Base-by-base conservation (phyloP, 257 asterid genomes). In the Gentiana dahurica region DNA sequence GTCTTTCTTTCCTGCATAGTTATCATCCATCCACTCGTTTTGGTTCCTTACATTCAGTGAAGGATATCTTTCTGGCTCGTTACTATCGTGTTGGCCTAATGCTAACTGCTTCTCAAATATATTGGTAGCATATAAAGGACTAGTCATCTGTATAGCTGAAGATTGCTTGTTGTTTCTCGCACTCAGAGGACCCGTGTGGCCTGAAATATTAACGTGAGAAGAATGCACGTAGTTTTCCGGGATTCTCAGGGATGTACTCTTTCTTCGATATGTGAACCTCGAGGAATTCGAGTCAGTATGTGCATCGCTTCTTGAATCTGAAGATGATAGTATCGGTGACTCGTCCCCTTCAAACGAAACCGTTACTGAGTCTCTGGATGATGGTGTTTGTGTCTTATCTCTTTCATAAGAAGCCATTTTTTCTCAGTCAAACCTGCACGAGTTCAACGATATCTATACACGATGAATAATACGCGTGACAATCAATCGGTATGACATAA, bases 171-270 rank as follows among this genome's bases (percentile, higher is more conserved):
- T 75, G 62, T 49, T 79, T 64, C 72, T 78, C 24, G 24, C 24
- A 24, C 24, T 24, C 72, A 90, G 62, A 5, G 98, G 95, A 67
- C 92, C 98, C 8, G 98, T 87, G 72, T 76, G 73, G 3, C 86
- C 83, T 57, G 74, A 76, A 24, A 72, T 72, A 57, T 53, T 70
- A 59, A 60, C 75, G 61, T 64, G 86, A 36, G 71, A 71, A 43
- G 80, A 69, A 46, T 78, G 81, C 68, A 55, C 4, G 43, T 77
- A 70, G 79, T 71, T 74, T 59, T 54, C 58, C 8, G 90, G 93
- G 60, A 60, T 68, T 45, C 94, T 73, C 71, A 85, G 69, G 34
- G 98, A 87, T 59, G 88, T 85, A 74, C 98, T 85, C 69, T 94
- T 76, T 3, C 79, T 73, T 65, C 85, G 72, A 65, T 68, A 61